A percentile compares a stretch with the other conserved stretches of the same genome.
These are phyloP conservation scores for Penicillium turbatum DNA, from an alignment of 495 filamentous ascomycete species.

Conservation along the genomic window DNA sequence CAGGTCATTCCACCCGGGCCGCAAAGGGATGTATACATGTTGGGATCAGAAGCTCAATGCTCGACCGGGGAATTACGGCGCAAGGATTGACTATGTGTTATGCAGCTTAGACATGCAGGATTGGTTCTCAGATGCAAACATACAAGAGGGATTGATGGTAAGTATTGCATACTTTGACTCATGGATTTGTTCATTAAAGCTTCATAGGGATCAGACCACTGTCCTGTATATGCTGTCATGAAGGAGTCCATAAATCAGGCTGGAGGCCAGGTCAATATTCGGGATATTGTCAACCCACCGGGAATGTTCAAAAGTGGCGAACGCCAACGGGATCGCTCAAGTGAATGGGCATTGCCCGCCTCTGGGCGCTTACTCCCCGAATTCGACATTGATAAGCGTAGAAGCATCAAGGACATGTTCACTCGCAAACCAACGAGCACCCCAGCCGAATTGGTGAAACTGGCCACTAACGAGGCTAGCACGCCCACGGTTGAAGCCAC, in stretches of 20 bases:
- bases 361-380: constrained; percentile 84
- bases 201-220: constrained; percentile 83
- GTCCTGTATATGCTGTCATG: constrained; percentile 81
- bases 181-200: constrained; percentile 7
- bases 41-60: constrained; percentile 87
- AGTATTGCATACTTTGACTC: neutral
- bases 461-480: neutral
- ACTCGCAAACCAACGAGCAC: constrained; percentile 45
- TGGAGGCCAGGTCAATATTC: constrained; percentile 50
- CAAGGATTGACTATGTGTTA: constrained; percentile 89
- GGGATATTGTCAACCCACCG: constrained; percentile 75
- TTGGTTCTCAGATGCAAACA: constrained; percentile 86
- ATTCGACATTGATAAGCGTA: constrained; percentile 64
- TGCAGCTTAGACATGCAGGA: constrained; percentile 73
- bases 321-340: constrained; percentile 60
- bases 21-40: constrained; percentile 92
- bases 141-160: constrained; percentile 88
- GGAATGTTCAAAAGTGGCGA: constrained; percentile 70
- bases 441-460: neutral
- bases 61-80: constrained; percentile 84
- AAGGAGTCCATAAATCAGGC: constrained; percentile 55
- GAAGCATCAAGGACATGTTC: constrained; percentile 93
- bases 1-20: constrained; percentile 71
- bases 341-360: constrained; percentile 61
- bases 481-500: neutral